phyloP scores from a whole-genome alignment of 2,329 filamentous ascomycete species.

The Cucurbitaria berberidis region DNA sequence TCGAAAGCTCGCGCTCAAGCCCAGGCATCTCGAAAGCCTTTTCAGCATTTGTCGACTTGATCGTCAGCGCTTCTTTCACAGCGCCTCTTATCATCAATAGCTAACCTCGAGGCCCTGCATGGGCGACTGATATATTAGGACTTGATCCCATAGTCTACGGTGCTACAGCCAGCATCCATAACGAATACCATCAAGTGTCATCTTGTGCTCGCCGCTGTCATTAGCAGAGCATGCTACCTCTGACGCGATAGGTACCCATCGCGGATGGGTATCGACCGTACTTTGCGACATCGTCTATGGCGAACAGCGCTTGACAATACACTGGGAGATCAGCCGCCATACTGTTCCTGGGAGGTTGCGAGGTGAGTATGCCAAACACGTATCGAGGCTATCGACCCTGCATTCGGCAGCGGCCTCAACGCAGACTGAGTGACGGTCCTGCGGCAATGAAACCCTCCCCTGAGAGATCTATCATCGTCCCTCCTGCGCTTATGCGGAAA shows the following conservation, averaged over 20 bases:
- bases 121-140: conserved; percentile 37
- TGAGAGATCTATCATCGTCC: not conserved
- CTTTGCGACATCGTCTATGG: conserved; percentile 1
- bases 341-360: not conserved
- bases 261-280: conserved; percentile 1
- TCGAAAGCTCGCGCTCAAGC: conserved; percentile 11
- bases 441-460: not conserved
- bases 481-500: not conserved
- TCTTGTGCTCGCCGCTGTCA: conserved; percentile 6
- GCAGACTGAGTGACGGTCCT: not conserved
- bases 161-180: conserved; percentile 34
- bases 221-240: conserved; percentile 5
- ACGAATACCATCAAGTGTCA: conserved; percentile 11
- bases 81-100: conserved; percentile 12
- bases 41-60: conserved; percentile 10
- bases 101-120: conserved; percentile 36
- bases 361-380: not conserved
- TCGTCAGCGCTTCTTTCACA: conserved; percentile 4
- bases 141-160: conserved; percentile 29
- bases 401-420: not conserved
- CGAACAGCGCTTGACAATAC: not conserved
- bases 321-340: not conserved
- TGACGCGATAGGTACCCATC: conserved; percentile 2
- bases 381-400: not conserved
- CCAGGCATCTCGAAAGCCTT: conserved; percentile 11